phyloP scores from a whole-genome alignment of 2,329 filamentous ascomycete species.

The Colletotrichum falcatum region DNA sequence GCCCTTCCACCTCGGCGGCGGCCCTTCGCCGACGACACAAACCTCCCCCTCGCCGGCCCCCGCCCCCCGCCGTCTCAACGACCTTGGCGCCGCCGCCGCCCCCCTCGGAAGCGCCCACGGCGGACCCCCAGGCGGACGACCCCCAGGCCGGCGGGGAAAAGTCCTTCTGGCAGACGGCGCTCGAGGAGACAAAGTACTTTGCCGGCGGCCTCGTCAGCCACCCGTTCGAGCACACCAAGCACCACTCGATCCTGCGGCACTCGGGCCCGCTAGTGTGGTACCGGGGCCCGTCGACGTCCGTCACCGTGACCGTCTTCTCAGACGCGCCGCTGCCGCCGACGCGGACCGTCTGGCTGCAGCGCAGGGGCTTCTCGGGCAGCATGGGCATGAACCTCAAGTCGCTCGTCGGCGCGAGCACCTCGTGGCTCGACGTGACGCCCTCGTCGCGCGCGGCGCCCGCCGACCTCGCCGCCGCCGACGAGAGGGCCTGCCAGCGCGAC shows the following conservation, averaged over 20 bases:
- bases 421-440: slow-evolving; percentile 78
- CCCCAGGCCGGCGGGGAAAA: slow-evolving; percentile 32
- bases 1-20: slow-evolving; percentile 4
- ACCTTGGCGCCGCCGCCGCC: not conserved
- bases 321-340: slow-evolving; percentile 66
- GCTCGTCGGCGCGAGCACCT: slow-evolving; percentile 67
- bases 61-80: not conserved
- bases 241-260: slow-evolving; percentile 76
- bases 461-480: slow-evolving; percentile 67
- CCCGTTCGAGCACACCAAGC: slow-evolving; percentile 72
- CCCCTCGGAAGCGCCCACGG: not conserved
- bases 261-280: slow-evolving; percentile 75
- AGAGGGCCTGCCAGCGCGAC: slow-evolving; percentile 76
- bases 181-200: slow-evolving; percentile 72
- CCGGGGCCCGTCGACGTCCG: slow-evolving; percentile 71
- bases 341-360: slow-evolving; percentile 75
- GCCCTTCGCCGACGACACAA: slow-evolving; percentile 2
- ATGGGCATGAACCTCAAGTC: slow-evolving; percentile 76
- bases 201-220: slow-evolving; percentile 73
- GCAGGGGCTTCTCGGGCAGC: slow-evolving; percentile 75
- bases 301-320: slow-evolving; percentile 74
- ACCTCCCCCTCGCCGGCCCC: slow-evolving; percentile 12
- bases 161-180: slow-evolving; percentile 59
- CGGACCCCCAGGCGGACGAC: not conserved
- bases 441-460: slow-evolving; percentile 57